Evolutionary conservation across 495 filamentous ascomycete genomes (phyloP), one percentile per base, ranked within the genome.

Genomic region (Amphirosellinia nigrospora): DNA sequence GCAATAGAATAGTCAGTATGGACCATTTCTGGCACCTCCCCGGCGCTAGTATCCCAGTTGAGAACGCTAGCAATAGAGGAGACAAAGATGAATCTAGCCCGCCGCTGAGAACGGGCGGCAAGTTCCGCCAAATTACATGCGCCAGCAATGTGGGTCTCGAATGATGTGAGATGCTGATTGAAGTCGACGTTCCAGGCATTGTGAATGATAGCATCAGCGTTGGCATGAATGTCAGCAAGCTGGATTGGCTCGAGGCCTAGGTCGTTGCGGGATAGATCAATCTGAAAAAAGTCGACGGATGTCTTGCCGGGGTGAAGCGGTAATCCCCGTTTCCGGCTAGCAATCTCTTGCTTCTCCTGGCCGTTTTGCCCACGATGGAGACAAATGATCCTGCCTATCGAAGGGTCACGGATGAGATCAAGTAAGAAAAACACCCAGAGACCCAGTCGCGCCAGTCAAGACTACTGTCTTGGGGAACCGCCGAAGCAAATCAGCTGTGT

Each of bases 151-250:
- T 53, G 50, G 26, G 50, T 53, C 50, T 53, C 50, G 13, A 53
- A 53, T 53, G 50, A 53, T 53, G 50, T 53, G 50, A 53, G 50
- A 53, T 53, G 50, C 13, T 53, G 50, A 16, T 53, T 53, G 26
- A 53, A 53, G 50, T 53, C 50, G 2, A 53, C 55, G 2, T 36
- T 58, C 32, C 55, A 34, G 1, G 55, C 55, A 36, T 58, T 58
- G 30, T 58, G 55, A 4, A 34, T 36, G 55, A 58, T 36, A 16
- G 55, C 30, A 36, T 36, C 32, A 36, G 55, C 55, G 38, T 21
- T 36, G 5, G 16, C 21, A 21, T n/a, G 32, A 36, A 34, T 58
- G 13, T 34, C 32, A 36, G 32, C n/a, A 1, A 21, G 30, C 7
- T 58, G 55, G 5, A 16, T 21, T 34, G 32, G 55, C 9, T 36